Conservation (phyloP, 2,329 filamentous ascomycete species). For the Aureobasidium sp. region DNA sequence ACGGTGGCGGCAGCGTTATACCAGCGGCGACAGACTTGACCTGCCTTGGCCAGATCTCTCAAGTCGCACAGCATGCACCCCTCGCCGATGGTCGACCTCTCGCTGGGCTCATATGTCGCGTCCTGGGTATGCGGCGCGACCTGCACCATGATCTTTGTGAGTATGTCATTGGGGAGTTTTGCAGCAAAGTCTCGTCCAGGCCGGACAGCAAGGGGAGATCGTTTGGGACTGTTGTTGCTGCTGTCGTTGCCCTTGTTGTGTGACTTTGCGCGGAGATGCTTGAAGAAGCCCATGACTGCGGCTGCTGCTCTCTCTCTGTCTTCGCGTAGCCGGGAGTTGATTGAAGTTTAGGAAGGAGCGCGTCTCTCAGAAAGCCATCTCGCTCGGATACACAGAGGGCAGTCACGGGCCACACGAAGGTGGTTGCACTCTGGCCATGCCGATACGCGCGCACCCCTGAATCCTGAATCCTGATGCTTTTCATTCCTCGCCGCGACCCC, state of each 20-base stretch:
- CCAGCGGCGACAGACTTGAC: constrained; percentile 67
- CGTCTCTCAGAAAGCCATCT: neutral
- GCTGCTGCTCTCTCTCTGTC: neutral
- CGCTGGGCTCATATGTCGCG: constrained; percentile 69
- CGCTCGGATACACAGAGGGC: neutral
- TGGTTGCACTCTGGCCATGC: neutral
- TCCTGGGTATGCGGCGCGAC: constrained; percentile 79
- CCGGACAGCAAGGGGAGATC: constrained; percentile 14
- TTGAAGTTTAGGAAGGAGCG: constrained; percentile 3
- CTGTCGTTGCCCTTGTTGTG: constrained; percentile 30
- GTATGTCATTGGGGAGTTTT: constrained; percentile 56
- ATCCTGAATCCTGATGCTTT: constrained; percentile 6
- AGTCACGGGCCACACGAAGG: constrained; percentile 4
- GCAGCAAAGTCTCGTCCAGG: constrained; percentile 34
- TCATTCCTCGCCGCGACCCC: neutral
- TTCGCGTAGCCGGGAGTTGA: constrained; percentile 1
- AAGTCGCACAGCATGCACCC: constrained; percentile 91
- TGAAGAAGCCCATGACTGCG: constrained; percentile 39
- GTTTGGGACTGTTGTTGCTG: constrained; percentile 21
- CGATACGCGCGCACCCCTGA: neutral
- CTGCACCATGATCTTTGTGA: constrained; percentile 68
- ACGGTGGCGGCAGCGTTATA: constrained; percentile 45
- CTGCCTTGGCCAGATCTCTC: constrained; percentile 75
- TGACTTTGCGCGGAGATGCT: constrained; percentile 38
- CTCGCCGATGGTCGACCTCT: constrained; percentile 68